These are phyloP conservation scores for Leccinum olivaceopallidum DNA, from an alignment of 768 basidiomycete genomes.

Conservation along the genomic window DNA sequence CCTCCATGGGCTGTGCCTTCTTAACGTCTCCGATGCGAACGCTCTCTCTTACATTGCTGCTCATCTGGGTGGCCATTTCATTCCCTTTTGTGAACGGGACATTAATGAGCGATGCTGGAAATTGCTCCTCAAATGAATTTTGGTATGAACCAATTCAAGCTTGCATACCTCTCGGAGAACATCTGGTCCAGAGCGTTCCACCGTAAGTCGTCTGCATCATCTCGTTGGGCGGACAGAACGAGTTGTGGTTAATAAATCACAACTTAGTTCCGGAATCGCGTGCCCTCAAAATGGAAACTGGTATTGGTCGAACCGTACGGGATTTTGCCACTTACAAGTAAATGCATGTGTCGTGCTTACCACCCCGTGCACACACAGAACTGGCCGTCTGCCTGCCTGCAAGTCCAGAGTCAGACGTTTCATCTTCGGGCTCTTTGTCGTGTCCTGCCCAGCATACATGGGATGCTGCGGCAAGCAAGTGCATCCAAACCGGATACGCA, in stretches of 20 bases:
- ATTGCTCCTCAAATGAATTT: constrained; percentile 17
- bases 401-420: constrained; percentile 2
- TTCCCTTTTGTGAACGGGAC: constrained; percentile 9
- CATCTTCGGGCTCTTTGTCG: background rate
- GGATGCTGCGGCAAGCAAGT: constrained; percentile 5
- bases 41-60: background rate
- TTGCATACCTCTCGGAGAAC: constrained; percentile 12
- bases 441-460: constrained; percentile 13
- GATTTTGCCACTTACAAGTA: background rate
- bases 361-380: constrained; percentile 5
- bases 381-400: constrained; percentile 16
- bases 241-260: constrained; percentile 1
- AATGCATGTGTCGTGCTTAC: background rate
- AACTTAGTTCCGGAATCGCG: constrained; percentile 7
- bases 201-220: constrained; percentile 11
- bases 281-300: constrained; percentile 12
- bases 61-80: constrained; percentile 10
- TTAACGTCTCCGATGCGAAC: constrained; percentile 5
- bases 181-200: constrained; percentile 8
- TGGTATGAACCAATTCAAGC: constrained; percentile 15
- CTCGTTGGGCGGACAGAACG: background rate
- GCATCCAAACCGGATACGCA: background rate
- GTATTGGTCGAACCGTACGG: constrained; percentile 21
- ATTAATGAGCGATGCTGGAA: constrained; percentile 9
- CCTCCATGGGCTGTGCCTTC: constrained; percentile 7